Evolutionary conservation across 768 basidiomycete species (phyloP).

Genomic region (Paxillus involutus): DNA sequence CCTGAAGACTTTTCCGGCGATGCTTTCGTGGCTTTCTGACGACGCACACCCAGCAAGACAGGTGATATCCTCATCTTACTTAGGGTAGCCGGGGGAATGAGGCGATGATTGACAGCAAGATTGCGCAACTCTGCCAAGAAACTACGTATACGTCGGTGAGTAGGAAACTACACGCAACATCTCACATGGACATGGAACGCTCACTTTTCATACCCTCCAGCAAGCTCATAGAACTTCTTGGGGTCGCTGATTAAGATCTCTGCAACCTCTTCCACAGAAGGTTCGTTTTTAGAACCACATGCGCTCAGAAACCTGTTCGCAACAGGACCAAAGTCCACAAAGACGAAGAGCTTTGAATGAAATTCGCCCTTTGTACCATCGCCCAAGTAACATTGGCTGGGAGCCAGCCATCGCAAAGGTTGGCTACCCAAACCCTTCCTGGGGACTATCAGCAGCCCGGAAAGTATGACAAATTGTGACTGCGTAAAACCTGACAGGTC

Average conservation of each 20-base stretch:
- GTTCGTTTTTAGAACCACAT: constrained; percentile 86
- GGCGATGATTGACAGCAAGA: constrained; percentile 70
- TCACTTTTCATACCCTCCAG: constrained; percentile 70
- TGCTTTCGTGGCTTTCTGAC: constrained; percentile 39
- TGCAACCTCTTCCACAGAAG: constrained; percentile 81
- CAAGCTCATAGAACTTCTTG: constrained; percentile 64
- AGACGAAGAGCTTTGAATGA: constrained; percentile 81
- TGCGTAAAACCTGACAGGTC: constrained; percentile 52
- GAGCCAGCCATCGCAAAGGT: constrained; percentile 49
- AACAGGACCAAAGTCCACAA: constrained; percentile 81
- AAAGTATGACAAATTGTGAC: constrained; percentile 55
- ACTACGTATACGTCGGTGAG: constrained; percentile 37
- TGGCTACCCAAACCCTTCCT: constrained; percentile 35
- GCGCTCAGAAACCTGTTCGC: constrained; percentile 85
- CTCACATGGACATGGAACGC: constrained; percentile 17
- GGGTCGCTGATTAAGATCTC: constrained; percentile 70
- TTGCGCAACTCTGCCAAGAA: constrained; percentile 83
- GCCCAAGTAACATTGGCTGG: constrained; percentile 70
- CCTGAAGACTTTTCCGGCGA: constrained; percentile 24
- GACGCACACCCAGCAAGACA: constrained; percentile 73
- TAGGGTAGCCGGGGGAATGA: constrained; percentile 48
- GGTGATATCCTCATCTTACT: constrained; percentile 67
- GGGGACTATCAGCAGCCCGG: constrained; percentile 67
- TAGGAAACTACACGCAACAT: background rate
- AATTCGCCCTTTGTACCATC: constrained; percentile 53